These are phyloP conservation scores for Curvularia sp. DNA, from an alignment of 2,329 filamentous ascomycete genomes.

Conservation along the genomic window DNA sequence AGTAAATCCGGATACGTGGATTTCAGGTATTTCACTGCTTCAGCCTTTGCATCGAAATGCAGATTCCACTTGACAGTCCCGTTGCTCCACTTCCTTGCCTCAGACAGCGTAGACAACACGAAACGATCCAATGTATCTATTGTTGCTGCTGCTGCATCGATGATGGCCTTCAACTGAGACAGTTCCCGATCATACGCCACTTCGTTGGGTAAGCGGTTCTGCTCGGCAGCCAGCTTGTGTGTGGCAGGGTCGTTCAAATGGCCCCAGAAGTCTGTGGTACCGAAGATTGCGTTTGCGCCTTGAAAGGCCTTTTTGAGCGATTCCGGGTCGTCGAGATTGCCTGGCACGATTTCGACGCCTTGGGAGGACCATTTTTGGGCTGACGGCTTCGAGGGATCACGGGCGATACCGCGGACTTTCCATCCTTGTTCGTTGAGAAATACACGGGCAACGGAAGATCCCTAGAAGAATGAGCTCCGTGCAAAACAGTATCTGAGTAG, in stretches of 20 bases:
- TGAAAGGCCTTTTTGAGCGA: slow-evolving; percentile 27
- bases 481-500: not conserved
- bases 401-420: slow-evolving; percentile 52
- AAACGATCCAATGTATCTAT: slow-evolving; percentile 51
- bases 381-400: slow-evolving; percentile 51
- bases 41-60: slow-evolving; percentile 55
- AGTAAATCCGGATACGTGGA: slow-evolving; percentile 36
- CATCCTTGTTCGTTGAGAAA: slow-evolving; percentile 35
- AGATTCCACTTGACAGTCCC: slow-evolving; percentile 47
- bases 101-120: slow-evolving; percentile 55
- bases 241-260: slow-evolving; percentile 9
- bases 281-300: slow-evolving; percentile 45
- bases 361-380: slow-evolving; percentile 38
- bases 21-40: slow-evolving; percentile 51
- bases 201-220: slow-evolving; percentile 38
- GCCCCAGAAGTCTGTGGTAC: slow-evolving; percentile 52
- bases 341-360: slow-evolving; percentile 30
- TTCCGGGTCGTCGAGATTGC: slow-evolving; percentile 22
- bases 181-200: slow-evolving; percentile 20
- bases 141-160: slow-evolving; percentile 50
- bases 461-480: not conserved
- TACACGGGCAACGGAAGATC: slow-evolving; percentile 24
- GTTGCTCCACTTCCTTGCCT: slow-evolving; percentile 37
- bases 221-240: slow-evolving; percentile 24
- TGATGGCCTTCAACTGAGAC: slow-evolving; percentile 33